phyloP scores from a whole-genome alignment of 2,329 filamentous ascomycete species.

The Paecilomyces sp. region DNA sequence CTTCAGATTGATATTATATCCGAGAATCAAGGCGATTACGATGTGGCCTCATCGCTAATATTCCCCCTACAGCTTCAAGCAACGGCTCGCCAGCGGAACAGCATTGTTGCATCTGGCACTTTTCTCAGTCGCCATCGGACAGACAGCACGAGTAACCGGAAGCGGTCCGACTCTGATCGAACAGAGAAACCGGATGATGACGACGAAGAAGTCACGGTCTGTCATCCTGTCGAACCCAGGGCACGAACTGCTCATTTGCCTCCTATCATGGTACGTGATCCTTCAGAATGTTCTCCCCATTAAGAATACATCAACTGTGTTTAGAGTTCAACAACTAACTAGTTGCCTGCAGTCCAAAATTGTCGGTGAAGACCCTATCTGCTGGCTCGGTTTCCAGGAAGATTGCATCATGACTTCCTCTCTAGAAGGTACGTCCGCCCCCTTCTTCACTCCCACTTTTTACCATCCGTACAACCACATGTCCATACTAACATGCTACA shows the following conservation, averaged over 20 bases:
- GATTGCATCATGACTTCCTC: conserved; percentile 89
- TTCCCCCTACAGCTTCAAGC: conserved; percentile 21
- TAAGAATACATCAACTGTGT: not conserved
- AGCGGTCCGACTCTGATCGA: conserved; percentile 65
- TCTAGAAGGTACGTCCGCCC: conserved; percentile 62
- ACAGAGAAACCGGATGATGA: conserved; percentile 39
- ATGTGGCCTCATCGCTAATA: not conserved
- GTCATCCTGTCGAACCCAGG: conserved; percentile 79
- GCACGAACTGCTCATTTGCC: conserved; percentile 78
- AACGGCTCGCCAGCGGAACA: conserved; percentile 31
- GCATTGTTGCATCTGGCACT: conserved; percentile 19
- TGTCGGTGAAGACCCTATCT: conserved; percentile 78
- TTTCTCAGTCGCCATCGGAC: conserved; percentile 54
- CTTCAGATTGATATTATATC: not conserved
- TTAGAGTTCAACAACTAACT: not conserved
- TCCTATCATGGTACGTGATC: conserved; percentile 68
- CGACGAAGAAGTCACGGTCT: conserved; percentile 54
- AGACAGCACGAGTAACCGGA: conserved; percentile 51
- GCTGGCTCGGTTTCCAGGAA: conserved; percentile 89
- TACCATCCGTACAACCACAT: conserved; percentile 3
- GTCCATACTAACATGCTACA: conserved; percentile 6
- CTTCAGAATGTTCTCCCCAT: conserved; percentile 1
- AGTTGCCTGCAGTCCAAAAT: conserved; percentile 59
- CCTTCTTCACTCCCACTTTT: conserved; percentile 9
- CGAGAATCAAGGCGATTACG: not conserved